phyloP scores from a whole-genome alignment of 805 yeast genomes.

The Starmerella bombicola region DNA sequence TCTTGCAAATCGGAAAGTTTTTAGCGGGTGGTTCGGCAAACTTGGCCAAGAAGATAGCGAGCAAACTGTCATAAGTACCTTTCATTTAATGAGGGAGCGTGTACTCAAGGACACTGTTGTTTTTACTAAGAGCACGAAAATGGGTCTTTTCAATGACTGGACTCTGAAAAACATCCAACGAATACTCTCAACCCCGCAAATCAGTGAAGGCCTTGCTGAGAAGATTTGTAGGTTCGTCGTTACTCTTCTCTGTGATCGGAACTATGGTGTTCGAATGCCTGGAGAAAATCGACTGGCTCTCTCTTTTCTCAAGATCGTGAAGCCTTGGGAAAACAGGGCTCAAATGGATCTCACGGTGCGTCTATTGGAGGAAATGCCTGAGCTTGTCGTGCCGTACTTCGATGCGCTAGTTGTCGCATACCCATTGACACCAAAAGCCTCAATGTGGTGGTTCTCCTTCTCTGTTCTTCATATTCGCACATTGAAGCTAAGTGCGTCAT shows the following conservation, averaged over 20 bases:
- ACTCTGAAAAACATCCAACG: conserved; percentile 46
- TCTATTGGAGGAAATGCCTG: conserved; percentile 47
- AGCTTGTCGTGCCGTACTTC: conserved; percentile 57
- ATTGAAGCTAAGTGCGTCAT: conserved; percentile 29
- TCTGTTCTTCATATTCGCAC: conserved; percentile 49
- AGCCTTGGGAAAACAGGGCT: conserved; percentile 65
- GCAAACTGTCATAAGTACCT: conserved; percentile 32
- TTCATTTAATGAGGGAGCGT: conserved; percentile 38
- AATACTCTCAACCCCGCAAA: conserved; percentile 34
- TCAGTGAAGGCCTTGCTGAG: conserved; percentile 26
- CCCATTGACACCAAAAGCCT: conserved; percentile 62
- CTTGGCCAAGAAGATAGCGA: conserved; percentile 42
- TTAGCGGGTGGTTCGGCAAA: conserved; percentile 56
- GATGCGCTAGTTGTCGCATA: conserved; percentile 19
- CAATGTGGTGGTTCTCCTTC: conserved; percentile 75
- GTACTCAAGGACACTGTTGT: conserved; percentile 44
- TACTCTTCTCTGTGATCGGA: conserved; percentile 37
- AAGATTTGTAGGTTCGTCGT: conserved; percentile 37
- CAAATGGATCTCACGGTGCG: conserved; percentile 46
- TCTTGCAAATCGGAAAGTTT: conserved; percentile 41
- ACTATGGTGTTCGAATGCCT: conserved; percentile 26
- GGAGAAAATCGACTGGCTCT: conserved; percentile 56
- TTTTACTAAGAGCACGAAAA: conserved; percentile 56
- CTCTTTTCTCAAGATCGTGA: conserved; percentile 48
- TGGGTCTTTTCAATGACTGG: conserved; percentile 68